phyloP scores from a whole-genome alignment of 2,329 filamentous ascomycete genomes.

The Thielaviopsis punctulata region DNA sequence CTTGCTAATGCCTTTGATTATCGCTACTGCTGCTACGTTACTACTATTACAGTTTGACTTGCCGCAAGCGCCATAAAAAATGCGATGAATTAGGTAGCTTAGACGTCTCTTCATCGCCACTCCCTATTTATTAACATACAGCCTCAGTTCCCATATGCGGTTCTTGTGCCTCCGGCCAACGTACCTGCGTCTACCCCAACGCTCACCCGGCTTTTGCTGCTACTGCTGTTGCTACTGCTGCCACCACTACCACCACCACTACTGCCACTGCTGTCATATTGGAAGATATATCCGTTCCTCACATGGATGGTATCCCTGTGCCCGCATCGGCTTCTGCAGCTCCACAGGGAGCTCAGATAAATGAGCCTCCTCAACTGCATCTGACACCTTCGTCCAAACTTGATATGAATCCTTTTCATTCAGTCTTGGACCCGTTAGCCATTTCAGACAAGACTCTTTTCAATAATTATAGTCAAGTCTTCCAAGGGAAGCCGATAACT shows the following conservation, averaged over 20 bases:
- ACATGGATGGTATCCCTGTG: neutral
- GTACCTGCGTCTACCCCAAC: neutral
- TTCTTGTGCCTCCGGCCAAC: neutral
- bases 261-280: too few relatives aligned
- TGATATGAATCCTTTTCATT: neutral
- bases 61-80: neutral
- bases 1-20: too few relatives aligned
- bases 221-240: neutral
- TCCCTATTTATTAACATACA: neutral
- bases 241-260: neutral
- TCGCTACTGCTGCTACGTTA: neutral
- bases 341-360: neutral
- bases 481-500: neutral
- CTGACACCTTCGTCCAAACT: neutral
- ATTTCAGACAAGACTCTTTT: too few relatives aligned
- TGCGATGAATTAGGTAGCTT: neutral
- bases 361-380: neutral
- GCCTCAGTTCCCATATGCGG: neutral
- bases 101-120: neutral
- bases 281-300: neutral
- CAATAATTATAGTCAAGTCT: too few relatives aligned
- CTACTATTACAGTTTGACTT: neutral
- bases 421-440: neutral
- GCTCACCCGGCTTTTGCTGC: neutral
- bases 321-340: neutral